Percentiles rank a stretch among this genome's conserved stretches.
phyloP scores from a whole-genome alignment of 345 rosid genomes.

The Rhodamnia argentea region DNA sequence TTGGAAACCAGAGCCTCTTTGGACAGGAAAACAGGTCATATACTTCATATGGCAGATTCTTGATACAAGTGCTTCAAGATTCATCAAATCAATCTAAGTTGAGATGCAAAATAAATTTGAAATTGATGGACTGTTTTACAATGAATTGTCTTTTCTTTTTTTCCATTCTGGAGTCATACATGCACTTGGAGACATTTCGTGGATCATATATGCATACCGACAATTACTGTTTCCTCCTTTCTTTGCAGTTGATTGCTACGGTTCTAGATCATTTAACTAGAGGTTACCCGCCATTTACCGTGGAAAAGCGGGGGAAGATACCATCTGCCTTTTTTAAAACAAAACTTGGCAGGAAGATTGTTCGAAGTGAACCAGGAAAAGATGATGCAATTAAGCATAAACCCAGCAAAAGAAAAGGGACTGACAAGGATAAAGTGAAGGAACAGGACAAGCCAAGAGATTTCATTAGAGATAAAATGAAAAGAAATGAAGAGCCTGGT shows the following conservation, averaged over 20 bases:
- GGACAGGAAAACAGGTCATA: slow-evolving; percentile 97
- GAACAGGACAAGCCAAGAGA: slow-evolving; percentile 23
- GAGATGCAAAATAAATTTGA: neutral
- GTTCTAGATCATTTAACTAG: slow-evolving; percentile 59
- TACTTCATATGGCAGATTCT: neutral
- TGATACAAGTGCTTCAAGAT: neutral
- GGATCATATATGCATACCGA: neutral
- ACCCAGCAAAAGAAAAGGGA: neutral
- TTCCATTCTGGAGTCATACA: neutral
- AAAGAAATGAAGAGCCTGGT: slow-evolving; percentile 22
- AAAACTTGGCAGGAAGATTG: slow-evolving; percentile 16
- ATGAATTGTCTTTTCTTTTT: neutral
- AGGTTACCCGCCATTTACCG: slow-evolving; percentile 70
- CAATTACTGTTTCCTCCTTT: neutral
- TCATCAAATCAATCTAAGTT: neutral
- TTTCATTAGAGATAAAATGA: neutral
- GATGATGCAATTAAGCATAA: neutral
- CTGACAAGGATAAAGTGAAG: neutral
- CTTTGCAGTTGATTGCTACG: slow-evolving; percentile 55
- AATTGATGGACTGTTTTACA: neutral
- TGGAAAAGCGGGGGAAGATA: slow-evolving; percentile 68
- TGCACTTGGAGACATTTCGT: neutral
- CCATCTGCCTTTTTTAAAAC: slow-evolving; percentile 64
- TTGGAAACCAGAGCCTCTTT: slow-evolving; percentile 77
- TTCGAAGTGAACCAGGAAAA: slow-evolving; percentile 2